Percentiles rank a stretch among this genome's conserved stretches.
phyloP scores from a whole-genome alignment of 176 grass and related monocot genomes.

The Tillandsia leiboldiana region DNA sequence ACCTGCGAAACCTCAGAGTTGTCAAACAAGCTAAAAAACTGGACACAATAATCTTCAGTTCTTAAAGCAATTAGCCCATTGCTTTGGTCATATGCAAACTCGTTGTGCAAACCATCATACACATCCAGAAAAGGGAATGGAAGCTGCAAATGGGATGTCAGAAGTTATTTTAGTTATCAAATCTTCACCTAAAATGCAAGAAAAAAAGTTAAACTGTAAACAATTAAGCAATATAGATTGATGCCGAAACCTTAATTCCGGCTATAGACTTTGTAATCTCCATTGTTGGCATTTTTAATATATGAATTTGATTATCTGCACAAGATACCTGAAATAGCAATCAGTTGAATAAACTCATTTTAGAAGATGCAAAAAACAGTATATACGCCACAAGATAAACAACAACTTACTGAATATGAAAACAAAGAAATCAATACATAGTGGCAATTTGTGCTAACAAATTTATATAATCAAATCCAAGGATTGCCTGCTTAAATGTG shows the following conservation, averaged over 20 bases:
- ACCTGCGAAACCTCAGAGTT: constrained; percentile 83
- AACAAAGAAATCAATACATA: neutral
- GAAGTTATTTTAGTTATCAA: neutral
- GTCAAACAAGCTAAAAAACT: constrained; percentile 75
- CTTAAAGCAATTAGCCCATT: constrained; percentile 57
- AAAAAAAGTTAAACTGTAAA: neutral
- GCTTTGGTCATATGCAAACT: constrained; percentile 53
- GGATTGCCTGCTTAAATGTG: too few relatives aligned
- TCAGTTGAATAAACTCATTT: constrained; percentile 1
- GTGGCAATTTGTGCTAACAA: neutral
- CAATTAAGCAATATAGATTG: neutral
- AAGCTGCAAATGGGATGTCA: constrained; percentile 32
- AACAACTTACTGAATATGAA: constrained; percentile 1
- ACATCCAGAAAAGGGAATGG: constrained; percentile 29
- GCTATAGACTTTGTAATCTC: constrained; percentile 70
- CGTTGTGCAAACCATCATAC: constrained; percentile 12
- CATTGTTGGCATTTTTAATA: constrained; percentile 94
- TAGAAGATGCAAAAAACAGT: constrained; percentile 8
- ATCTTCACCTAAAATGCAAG: neutral
- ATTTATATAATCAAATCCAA: neutral
- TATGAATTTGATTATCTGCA: constrained; percentile 61
- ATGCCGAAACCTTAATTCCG: constrained; percentile 79
- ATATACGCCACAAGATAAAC: neutral
- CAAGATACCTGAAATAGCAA: constrained; percentile 62
- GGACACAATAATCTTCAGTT: constrained; percentile 78